Percentiles rank a stretch among this genome's conserved stretches.
Evolutionary conservation across 2,329 filamentous ascomycete genomes (phyloP).

Genomic region (Exophiala mesophila): DNA sequence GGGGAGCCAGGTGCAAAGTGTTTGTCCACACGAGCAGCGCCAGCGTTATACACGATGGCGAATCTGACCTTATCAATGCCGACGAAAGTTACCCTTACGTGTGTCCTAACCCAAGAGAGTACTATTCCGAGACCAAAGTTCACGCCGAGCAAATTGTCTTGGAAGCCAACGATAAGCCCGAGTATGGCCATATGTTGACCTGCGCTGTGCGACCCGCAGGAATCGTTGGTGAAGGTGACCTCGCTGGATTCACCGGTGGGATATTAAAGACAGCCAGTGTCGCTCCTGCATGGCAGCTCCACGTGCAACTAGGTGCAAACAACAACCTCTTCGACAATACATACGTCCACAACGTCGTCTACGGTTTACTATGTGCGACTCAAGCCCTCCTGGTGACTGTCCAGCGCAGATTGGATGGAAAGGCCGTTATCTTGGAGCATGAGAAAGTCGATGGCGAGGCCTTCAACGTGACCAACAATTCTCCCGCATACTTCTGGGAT

Average conservation of each 20-base stretch:
- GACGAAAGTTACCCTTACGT: conserved; percentile 78
- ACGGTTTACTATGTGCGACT: conserved; percentile 79
- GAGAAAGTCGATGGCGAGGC: conserved; percentile 77
- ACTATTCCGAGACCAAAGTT: conserved; percentile 90
- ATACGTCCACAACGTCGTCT: conserved; percentile 64
- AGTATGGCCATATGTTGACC: conserved; percentile 61
- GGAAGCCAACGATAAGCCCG: conserved; percentile 59
- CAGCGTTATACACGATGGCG: conserved; percentile 79
- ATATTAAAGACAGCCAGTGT: conserved; percentile 67
- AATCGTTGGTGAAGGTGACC: conserved; percentile 86
- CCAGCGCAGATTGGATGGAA: conserved; percentile 36
- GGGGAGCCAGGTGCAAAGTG: conserved; percentile 60
- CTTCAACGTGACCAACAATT: conserved; percentile 87
- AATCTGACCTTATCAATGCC: conserved; percentile 72
- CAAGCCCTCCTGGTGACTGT: conserved; percentile 63
- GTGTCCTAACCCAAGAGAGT: conserved; percentile 63
- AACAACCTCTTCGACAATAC: conserved; percentile 67
- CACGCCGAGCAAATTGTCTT: conserved; percentile 77
- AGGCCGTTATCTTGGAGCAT: conserved; percentile 61
- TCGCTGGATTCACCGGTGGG: conserved; percentile 63
- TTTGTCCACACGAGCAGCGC: conserved; percentile 90
- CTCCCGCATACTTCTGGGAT: conserved; percentile 87
- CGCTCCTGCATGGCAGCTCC: conserved; percentile 55
- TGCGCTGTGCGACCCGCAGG: conserved; percentile 76
- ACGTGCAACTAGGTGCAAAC: conserved; percentile 74